A percentile compares a stretch with the other conserved stretches of the same genome.
Evolutionary conservation across 1,139 yeast species (phyloP).

Genomic region (Taphrina confusa): DNA sequence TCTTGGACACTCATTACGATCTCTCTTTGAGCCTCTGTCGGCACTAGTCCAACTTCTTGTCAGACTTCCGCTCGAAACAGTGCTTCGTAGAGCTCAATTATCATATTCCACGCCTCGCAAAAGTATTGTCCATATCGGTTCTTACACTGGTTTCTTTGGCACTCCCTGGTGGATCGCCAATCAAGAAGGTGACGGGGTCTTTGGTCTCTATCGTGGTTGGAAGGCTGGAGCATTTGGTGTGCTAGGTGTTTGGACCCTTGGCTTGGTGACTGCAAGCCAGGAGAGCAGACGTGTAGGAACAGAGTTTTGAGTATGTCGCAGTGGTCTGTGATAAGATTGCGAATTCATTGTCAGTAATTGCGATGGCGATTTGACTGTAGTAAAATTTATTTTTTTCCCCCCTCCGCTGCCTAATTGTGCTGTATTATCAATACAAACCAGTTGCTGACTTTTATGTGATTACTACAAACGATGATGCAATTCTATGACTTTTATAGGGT

Average conservation of each 20-base stretch:
- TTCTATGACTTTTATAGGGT: no score
- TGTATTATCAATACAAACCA: neutral
- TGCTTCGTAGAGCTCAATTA: conserved; percentile 80
- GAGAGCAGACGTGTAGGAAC: conserved; percentile 17
- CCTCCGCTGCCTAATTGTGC: neutral
- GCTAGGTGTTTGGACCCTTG: conserved; percentile 32
- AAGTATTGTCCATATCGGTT: conserved; percentile 48
- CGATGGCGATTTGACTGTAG: conserved; percentile 3
- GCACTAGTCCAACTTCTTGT: conserved; percentile 68
- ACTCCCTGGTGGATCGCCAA: conserved; percentile 54
- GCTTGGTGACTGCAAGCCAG: conserved; percentile 13
- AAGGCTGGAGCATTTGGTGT: conserved; percentile 31
- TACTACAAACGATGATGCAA: no score
- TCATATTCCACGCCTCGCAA: conserved; percentile 49
- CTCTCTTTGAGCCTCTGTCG: conserved; percentile 56
- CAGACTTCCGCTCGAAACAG: conserved; percentile 82
- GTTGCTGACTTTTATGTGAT: no score
- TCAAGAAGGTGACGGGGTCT: conserved; percentile 33
- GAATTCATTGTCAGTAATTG: neutral
- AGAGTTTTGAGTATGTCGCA: conserved; percentile 14
- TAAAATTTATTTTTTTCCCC: neutral
- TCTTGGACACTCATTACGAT: conserved; percentile 66
- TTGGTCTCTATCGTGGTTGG: conserved; percentile 36
- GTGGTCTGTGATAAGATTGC: neutral
- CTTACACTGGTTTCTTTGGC: conserved; percentile 56